Percentiles rank a stretch among this genome's conserved stretches.
phyloP scores from a whole-genome alignment of 2,329 filamentous ascomycete species.

The Salinomyces thailandicus region DNA sequence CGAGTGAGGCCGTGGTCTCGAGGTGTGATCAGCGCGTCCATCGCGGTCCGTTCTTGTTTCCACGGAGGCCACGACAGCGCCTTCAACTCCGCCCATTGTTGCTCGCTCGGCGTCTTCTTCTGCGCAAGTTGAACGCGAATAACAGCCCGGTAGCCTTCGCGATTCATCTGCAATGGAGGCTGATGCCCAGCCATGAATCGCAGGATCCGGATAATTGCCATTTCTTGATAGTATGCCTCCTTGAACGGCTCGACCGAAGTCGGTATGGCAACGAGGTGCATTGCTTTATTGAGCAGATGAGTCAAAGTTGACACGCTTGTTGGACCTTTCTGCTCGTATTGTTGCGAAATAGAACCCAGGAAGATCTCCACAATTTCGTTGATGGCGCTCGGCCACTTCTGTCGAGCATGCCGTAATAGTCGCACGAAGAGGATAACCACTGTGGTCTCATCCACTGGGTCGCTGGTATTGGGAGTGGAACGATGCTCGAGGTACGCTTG shows the following conservation, averaged over 20 bases:
- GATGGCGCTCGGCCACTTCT: constrained; percentile 38
- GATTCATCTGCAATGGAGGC: constrained; percentile 46
- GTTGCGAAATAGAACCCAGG: constrained; percentile 7
- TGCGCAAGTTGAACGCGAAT: constrained; percentile 47
- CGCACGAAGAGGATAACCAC: constrained; percentile 35
- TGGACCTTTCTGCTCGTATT: background rate
- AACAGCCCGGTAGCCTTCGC: constrained; percentile 47
- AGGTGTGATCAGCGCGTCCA: constrained; percentile 47
- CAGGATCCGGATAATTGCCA: constrained; percentile 48
- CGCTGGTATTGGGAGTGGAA: background rate
- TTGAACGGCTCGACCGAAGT: constrained; percentile 40
- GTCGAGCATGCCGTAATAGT: constrained; percentile 41
- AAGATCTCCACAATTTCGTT: constrained; percentile 12
- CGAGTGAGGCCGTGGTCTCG: constrained; percentile 48
- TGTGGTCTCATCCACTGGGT: constrained; percentile 11
- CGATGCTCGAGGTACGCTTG: constrained; percentile 1
- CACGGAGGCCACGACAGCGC: constrained; percentile 54
- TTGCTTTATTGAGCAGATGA: constrained; percentile 19
- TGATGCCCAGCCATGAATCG: constrained; percentile 45
- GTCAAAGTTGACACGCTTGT: constrained; percentile 1
- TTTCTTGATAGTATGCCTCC: constrained; percentile 40
- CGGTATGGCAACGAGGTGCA: constrained; percentile 26
- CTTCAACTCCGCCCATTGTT: constrained; percentile 49
- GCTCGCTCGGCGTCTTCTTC: constrained; percentile 45
- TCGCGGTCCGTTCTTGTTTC: constrained; percentile 51